Evolutionary conservation across 306 rosid genomes (phyloP).

Genomic region (Vigna trinervia): DNA sequence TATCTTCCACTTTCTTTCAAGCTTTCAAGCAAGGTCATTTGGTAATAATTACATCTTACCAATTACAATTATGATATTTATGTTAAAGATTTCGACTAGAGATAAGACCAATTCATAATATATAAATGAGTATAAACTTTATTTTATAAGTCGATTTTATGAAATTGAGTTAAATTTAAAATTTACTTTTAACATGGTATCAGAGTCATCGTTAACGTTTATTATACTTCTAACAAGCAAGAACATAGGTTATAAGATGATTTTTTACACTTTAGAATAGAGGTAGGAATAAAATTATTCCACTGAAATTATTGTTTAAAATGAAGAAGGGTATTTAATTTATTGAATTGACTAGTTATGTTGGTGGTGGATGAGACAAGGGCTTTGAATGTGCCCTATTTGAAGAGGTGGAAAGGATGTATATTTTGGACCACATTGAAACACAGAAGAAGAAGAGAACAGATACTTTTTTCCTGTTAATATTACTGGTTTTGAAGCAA

Average conservation of each 20-base stretch:
- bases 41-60: not conserved
- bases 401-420: conserved; percentile 24
- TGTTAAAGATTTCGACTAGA: too few relatives aligned
- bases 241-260: not conserved
- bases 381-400: conserved; percentile 33
- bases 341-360: conserved; percentile 31
- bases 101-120: too few relatives aligned
- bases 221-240: not conserved
- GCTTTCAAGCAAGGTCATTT: not conserved
- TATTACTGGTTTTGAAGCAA: not conserved
- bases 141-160: too few relatives aligned
- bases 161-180: too few relatives aligned
- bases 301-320: not conserved
- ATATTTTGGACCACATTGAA: conserved; percentile 46
- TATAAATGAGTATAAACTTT: too few relatives aligned
- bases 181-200: too few relatives aligned
- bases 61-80: not conserved
- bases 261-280: not conserved
- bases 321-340: not conserved
- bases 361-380: conserved; percentile 43
- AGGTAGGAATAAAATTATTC: not conserved
- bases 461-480: conserved; percentile 13
- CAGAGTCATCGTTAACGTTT: too few relatives aligned
- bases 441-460: conserved; percentile 2
- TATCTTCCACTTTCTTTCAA: not conserved